These are phyloP conservation scores for Osmozyma mogii DNA, from an alignment of 805 yeast genomes.

Conservation along the genomic window DNA sequence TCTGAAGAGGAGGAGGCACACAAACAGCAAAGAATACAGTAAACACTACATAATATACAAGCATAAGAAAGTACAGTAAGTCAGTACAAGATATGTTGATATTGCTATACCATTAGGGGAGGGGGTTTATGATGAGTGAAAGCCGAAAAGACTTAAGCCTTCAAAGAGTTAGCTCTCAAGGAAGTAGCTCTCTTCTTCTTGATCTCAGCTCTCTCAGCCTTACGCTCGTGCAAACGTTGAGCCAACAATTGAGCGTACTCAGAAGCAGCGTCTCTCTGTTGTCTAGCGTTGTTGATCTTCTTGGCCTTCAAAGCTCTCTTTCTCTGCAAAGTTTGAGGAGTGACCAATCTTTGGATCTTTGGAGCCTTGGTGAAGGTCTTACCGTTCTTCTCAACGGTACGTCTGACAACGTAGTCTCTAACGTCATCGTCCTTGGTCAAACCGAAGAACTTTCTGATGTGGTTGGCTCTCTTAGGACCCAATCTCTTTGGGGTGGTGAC, in stretches of 20 bases:
- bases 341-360: conserved; percentile 98
- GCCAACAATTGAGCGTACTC: conserved; percentile 99
- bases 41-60: too few relatives aligned
- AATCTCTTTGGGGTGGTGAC: conserved; percentile 95
- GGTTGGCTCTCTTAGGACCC: conserved; percentile 99
- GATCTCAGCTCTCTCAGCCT: conserved; percentile 97
- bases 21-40: too few relatives aligned
- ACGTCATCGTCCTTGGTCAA: conserved; percentile 23
- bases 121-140: conserved; percentile 8
- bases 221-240: conserved; percentile 95
- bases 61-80: too few relatives aligned
- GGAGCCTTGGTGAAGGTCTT: conserved; percentile 99
- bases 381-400: conserved; percentile 97
- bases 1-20: too few relatives aligned
- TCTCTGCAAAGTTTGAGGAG: conserved; percentile 99
- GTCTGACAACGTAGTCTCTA: conserved; percentile 81
- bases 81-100: too few relatives aligned
- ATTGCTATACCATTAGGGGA: conserved; percentile 11
- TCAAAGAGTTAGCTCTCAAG: conserved; percentile 95
- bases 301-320: conserved; percentile 93
- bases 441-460: conserved; percentile 99
- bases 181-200: conserved; percentile 99
- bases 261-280: conserved; percentile 99
- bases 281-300: conserved; percentile 95
- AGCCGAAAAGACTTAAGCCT: conserved; percentile 48